phyloP scores from a whole-genome alignment of 176 grass and related monocot genomes.

The Hyparrhenia diplandra region DNA sequence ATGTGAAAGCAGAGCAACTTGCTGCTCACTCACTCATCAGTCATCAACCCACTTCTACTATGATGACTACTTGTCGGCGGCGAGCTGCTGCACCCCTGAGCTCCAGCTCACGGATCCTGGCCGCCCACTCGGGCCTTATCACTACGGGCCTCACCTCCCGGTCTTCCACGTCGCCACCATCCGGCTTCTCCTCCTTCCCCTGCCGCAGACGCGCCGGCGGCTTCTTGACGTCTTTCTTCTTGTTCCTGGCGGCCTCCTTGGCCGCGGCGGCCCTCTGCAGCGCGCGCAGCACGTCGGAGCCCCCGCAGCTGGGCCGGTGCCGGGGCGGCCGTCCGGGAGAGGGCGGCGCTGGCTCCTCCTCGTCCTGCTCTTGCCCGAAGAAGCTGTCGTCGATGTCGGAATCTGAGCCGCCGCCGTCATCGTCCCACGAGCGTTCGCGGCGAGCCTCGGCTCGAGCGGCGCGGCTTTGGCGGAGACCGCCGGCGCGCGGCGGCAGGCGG shows the following conservation, averaged over 20 bases:
- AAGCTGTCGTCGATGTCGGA: slow-evolving; percentile 33
- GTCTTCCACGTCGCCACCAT: not conserved
- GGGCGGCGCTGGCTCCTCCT: not conserved
- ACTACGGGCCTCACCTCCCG: slow-evolving; percentile 39
- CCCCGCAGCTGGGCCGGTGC: slow-evolving; percentile 30
- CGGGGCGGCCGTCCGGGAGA: not conserved
- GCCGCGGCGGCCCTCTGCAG: slow-evolving; percentile 38
- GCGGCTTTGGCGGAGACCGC: slow-evolving; percentile 14
- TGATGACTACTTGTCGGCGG: slow-evolving; percentile 18
- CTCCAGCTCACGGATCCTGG: slow-evolving; percentile 46
- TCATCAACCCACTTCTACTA: no score
- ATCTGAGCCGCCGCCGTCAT: slow-evolving; percentile 1
- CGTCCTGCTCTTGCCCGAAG: slow-evolving; percentile 12
- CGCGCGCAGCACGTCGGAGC: slow-evolving; percentile 48
- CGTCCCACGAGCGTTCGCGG: slow-evolving; percentile 14
- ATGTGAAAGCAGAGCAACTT: no score
- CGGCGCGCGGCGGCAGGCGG: not conserved
- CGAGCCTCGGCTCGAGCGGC: not conserved
- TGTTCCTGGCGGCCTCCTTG: slow-evolving; percentile 47
- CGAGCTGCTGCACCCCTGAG: slow-evolving; percentile 30
- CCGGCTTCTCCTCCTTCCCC: not conserved
- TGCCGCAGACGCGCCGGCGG: not conserved
- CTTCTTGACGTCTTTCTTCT: not conserved
- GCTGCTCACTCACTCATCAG: no score
- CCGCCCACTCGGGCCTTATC: slow-evolving; percentile 42